A percentile compares a stretch with the other conserved stretches of the same genome.
Conservation (phyloP, 176 grass and related monocot genomes). For the Phyllostachys edulis region DNA sequence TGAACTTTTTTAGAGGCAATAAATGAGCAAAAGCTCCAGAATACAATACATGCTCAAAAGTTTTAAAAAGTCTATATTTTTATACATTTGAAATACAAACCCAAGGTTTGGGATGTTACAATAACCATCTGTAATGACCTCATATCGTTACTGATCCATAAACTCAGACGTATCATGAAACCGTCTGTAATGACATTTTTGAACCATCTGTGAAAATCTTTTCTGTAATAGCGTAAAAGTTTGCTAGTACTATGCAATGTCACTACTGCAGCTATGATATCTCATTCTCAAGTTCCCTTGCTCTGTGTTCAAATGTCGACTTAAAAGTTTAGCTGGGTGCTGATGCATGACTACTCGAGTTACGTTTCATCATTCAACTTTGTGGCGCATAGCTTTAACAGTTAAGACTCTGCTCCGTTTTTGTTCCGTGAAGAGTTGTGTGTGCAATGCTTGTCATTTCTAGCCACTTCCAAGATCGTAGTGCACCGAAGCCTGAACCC, state of each 20-base stretch:
- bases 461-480: neutral
- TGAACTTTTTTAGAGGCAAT: too few species aligned
- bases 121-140: too few species aligned
- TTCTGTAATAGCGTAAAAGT: too few species aligned
- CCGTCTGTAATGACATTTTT: too few species aligned
- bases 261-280: neutral
- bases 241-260: neutral
- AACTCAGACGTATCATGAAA: too few species aligned
- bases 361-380: slow-evolving; percentile 35
- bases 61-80: too few species aligned
- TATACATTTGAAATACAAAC: too few species aligned
- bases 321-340: neutral
- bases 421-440: slow-evolving; percentile 28
- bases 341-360: slow-evolving; percentile 13
- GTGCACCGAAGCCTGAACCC: slow-evolving; percentile 4
- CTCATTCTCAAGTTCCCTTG: neutral
- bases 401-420: slow-evolving; percentile 33
- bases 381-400: slow-evolving; percentile 31
- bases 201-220: too few species aligned
- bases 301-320: neutral
- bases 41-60: too few species aligned
- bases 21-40: too few species aligned
- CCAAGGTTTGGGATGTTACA: too few species aligned
- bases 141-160: too few species aligned
- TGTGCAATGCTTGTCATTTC: slow-evolving; percentile 14